phyloP scores from a whole-genome alignment of 2,329 filamentous ascomycete species.

The Neonectria sp. region DNA sequence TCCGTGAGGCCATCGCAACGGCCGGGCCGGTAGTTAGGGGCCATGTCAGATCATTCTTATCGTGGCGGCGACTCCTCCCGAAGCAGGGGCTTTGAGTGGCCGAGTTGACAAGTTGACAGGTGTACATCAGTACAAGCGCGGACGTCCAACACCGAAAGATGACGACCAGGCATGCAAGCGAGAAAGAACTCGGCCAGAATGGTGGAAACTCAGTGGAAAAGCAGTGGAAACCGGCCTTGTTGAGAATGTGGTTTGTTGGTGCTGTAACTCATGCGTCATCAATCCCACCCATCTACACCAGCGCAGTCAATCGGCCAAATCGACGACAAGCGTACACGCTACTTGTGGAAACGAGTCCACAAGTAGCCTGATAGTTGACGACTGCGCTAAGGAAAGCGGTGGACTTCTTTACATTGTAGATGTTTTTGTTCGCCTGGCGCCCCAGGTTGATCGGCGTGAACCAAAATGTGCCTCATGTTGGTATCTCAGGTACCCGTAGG shows the following conservation, averaged over 20 bases:
- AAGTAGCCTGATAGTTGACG: slow-evolving; percentile 16
- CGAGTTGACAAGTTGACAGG: background rate
- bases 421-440: background rate
- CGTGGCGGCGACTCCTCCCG: slow-evolving; percentile 35
- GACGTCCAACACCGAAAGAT: slow-evolving; percentile 21
- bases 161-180: slow-evolving; percentile 17
- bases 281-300: slow-evolving; percentile 1
- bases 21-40: slow-evolving; percentile 44
- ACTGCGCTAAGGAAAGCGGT: background rate
- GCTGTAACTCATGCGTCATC: slow-evolving; percentile 18
- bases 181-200: background rate
- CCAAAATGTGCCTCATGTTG: background rate
- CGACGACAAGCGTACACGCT: slow-evolving; percentile 12
- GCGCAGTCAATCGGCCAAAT: slow-evolving; percentile 1
- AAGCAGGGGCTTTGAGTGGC: slow-evolving; percentile 24
- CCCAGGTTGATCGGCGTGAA: background rate
- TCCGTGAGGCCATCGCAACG: slow-evolving; percentile 29
- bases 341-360: slow-evolving; percentile 13
- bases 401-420: background rate
- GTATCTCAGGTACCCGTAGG: background rate
- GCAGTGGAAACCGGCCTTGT: background rate
- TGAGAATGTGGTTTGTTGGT: slow-evolving; percentile 9
- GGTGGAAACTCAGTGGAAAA: background rate
- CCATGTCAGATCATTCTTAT: slow-evolving; percentile 50
- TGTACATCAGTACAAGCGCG: slow-evolving; percentile 9